Percentiles rank a stretch among this genome's conserved stretches.
Evolutionary conservation across 2,329 filamentous ascomycete species (phyloP).

Genomic region (Hypocreales sp.): DNA sequence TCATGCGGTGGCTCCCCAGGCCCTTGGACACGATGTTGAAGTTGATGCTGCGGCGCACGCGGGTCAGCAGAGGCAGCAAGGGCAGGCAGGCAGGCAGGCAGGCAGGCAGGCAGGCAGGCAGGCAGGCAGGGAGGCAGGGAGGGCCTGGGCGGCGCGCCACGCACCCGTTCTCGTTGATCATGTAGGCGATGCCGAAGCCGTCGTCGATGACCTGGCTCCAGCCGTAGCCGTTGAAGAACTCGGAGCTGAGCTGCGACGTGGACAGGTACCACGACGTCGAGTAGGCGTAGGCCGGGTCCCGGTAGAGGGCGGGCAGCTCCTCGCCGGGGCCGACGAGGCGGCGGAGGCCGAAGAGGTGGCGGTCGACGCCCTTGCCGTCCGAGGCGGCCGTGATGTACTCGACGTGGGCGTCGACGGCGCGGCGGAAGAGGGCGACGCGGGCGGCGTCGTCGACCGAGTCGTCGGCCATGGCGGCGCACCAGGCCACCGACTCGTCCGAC

Average conservation of each 20-base stretch:
- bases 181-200: conserved; percentile 95
- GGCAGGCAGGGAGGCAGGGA: too few species aligned
- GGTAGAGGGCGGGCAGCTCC: conserved; percentile 67
- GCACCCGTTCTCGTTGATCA: conserved; percentile 97
- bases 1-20: conserved; percentile 82
- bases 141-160: too few species aligned
- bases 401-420: conserved; percentile 66
- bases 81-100: too few species aligned
- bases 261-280: conserved; percentile 80
- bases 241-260: conserved; percentile 77
- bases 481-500: conserved; percentile 79
- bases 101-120: too few species aligned
- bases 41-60: conserved; percentile 60
- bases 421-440: conserved; percentile 61
- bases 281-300: conserved; percentile 76
- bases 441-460: conserved; percentile 44
- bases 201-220: conserved; percentile 97
- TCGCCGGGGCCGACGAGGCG: conserved; percentile 71
- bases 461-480: conserved; percentile 78
- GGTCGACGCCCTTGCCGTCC: conserved; percentile 86
- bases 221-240: conserved; percentile 98
- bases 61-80: too few species aligned
- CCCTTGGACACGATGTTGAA: conserved; percentile 97
- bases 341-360: conserved; percentile 95
- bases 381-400: conserved; percentile 84